Evolutionary conservation across 768 basidiomycete genomes (phyloP), one percentile per base, ranked within the genome.

Genomic region (Tricholoma matsutake): DNA sequence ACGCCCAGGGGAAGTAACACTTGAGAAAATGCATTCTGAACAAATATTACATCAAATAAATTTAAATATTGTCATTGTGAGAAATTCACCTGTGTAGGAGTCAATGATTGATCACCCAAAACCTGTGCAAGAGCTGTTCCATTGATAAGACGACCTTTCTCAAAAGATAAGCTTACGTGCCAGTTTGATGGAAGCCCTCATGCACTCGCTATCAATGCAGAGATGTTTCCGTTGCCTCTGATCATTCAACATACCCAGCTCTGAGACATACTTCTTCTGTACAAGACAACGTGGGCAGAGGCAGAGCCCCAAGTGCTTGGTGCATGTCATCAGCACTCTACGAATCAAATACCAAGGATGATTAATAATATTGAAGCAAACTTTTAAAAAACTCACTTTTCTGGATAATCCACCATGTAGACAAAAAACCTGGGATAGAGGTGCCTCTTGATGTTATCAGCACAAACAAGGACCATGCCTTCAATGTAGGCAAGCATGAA

Each of bases 11-110:
- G 45, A 22, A 22, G 20, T 7, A 47, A 11, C 1, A 22, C 22
- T 20, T 47, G 45, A 22, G 71, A 70, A 53, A 79, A 79, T 0
- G 74, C 69, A 61, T 77, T 79, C 76, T 79, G 61, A 20, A 39
- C 22, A 47, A 59, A 37, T 43, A 58, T 28, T 28, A 58, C 34
- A 22, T 20, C 14, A 14, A 13, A 13, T 49, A 10, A 32, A 28
- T n/a, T 16, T 49, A 10, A 32, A 39, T 16, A 7, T 11, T 11
- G n/a, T n/a, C 8, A 22, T 14, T 14, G 14, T 41, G 13, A 9
- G 60, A 8, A 8, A 57, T 68, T 58, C 25, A 76, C 76, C 16
- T 28, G 22, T 6, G 71, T 72, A 0, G 75, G 77, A 0, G 74
- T 71, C 54, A 0, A 72, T 74, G 13, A 47, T 6, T 47, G 70